These are phyloP conservation scores for Colletotrichum chlorophyti DNA, from an alignment of 2,329 filamentous ascomycete species.

Conservation along the genomic window DNA sequence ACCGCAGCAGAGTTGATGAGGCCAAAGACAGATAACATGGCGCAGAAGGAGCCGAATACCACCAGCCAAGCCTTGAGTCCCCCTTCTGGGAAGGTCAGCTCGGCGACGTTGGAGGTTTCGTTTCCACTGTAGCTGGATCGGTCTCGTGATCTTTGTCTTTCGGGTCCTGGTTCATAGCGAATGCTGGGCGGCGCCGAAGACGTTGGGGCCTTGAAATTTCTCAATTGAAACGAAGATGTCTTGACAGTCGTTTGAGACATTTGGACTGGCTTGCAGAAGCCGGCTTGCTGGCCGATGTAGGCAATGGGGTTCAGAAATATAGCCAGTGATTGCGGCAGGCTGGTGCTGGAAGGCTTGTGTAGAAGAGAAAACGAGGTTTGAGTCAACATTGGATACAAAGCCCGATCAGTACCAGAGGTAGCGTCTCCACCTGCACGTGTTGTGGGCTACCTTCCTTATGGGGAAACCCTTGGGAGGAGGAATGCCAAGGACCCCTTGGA, in stretches of 20 bases:
- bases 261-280: no score
- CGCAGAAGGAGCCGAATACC: conserved; percentile 77
- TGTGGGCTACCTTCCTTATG: no score
- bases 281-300: no score
- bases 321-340: no score
- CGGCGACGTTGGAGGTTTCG: not conserved
- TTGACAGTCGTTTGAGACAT: conserved; percentile 5
- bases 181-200: not conserved
- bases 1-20: conserved; percentile 78
- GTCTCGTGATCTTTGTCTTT: not conserved
- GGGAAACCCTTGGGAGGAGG: no score
- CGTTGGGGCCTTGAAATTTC: not conserved
- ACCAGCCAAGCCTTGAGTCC: conserved; percentile 76
- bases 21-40: conserved; percentile 73
- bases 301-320: no score
- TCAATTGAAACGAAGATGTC: conserved; percentile 3
- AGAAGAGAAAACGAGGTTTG: no score
- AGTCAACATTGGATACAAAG: no score
- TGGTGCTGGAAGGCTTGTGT: no score
- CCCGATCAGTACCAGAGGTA: no score
- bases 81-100: conserved; percentile 65
- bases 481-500: no score
- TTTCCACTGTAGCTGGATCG: not conserved
- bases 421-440: no score
- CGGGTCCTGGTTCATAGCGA: not conserved